phyloP scores from a whole-genome alignment of 2,329 filamentous ascomycete species.

The Myrmaecium sp. region DNA sequence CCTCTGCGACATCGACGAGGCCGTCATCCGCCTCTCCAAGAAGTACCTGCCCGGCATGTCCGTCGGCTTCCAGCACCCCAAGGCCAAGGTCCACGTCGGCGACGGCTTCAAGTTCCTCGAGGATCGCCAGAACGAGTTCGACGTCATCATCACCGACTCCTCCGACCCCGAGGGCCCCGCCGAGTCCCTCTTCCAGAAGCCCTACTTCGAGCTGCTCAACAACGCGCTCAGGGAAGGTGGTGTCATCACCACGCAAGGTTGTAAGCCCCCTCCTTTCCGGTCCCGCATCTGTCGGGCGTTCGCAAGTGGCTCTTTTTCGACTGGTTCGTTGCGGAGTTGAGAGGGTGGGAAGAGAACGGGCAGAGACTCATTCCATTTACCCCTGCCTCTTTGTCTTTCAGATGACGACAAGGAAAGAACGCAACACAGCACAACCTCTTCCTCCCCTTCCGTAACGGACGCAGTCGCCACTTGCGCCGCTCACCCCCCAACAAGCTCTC shows the following conservation, averaged over 20 bases:
- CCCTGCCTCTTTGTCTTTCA: too few species aligned
- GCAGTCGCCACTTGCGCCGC: too few species aligned
- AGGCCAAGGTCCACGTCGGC: conserved; percentile 80
- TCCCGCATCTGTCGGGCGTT: conserved; percentile 5
- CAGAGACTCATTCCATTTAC: too few species aligned
- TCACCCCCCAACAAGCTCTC: not conserved
- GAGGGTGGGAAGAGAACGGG: too few species aligned
- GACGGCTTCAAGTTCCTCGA: conserved; percentile 98
- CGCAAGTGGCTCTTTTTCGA: not conserved
- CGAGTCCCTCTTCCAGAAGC: conserved; percentile 94
- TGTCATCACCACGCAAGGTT: conserved; percentile 99
- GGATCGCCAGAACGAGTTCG: conserved; percentile 92
- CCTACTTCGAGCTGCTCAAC: conserved; percentile 89
- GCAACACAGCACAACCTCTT: conserved; percentile 1
- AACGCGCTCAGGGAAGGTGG: conserved; percentile 85
- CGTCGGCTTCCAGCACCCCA: conserved; percentile 83
- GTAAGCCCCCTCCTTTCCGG: conserved; percentile 54
- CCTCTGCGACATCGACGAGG: conserved; percentile 98
- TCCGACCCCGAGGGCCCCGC: conserved; percentile 94
- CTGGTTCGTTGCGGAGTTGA: not conserved
- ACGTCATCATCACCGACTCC: conserved; percentile 98
- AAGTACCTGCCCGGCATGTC: conserved; percentile 92
- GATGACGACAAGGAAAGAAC: too few species aligned
- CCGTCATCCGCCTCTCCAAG: conserved; percentile 96
- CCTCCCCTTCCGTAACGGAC: not conserved